These are phyloP conservation scores for Diplogelasinospora grovesii DNA, from an alignment of 495 filamentous ascomycete species.

Conservation along the genomic window DNA sequence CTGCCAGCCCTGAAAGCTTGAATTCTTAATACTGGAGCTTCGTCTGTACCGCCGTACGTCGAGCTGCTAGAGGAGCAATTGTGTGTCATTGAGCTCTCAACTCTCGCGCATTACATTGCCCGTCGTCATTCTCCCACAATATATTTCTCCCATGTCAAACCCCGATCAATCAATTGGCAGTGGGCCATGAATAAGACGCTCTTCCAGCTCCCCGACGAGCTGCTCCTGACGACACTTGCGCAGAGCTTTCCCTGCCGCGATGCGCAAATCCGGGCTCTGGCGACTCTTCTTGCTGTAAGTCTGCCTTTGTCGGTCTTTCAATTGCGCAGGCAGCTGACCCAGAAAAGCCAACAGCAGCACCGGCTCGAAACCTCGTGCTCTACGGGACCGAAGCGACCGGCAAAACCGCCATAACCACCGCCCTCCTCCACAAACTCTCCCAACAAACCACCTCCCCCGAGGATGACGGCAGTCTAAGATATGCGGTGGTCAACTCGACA, in stretches of 20 bases:
- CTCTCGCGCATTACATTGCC: too few species aligned
- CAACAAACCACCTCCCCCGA: constrained; percentile 4
- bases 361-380: constrained; percentile 58
- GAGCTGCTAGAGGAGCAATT: too few species aligned
- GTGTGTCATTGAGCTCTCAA: too few species aligned
- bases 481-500: constrained; percentile 66
- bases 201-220: constrained; percentile 46
- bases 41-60: too few species aligned
- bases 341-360: constrained; percentile 36
- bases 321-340: not conserved
- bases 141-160: too few species aligned
- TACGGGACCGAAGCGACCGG: constrained; percentile 91
- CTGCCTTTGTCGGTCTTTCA: not conserved
- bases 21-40: too few species aligned
- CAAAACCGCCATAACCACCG: constrained; percentile 64
- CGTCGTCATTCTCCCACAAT: too few species aligned
- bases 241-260: constrained; percentile 54
- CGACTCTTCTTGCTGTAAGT: constrained; percentile 54
- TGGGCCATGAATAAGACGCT: constrained; percentile 17
- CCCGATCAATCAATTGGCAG: not conserved
- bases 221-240: constrained; percentile 45
- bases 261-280: constrained; percentile 54
- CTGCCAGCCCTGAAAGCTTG: too few species aligned
- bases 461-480: constrained; percentile 34
- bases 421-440: constrained; percentile 47